phyloP scores from a whole-genome alignment of 2,329 filamentous ascomycete genomes.

The Trichoderma hamatum region DNA sequence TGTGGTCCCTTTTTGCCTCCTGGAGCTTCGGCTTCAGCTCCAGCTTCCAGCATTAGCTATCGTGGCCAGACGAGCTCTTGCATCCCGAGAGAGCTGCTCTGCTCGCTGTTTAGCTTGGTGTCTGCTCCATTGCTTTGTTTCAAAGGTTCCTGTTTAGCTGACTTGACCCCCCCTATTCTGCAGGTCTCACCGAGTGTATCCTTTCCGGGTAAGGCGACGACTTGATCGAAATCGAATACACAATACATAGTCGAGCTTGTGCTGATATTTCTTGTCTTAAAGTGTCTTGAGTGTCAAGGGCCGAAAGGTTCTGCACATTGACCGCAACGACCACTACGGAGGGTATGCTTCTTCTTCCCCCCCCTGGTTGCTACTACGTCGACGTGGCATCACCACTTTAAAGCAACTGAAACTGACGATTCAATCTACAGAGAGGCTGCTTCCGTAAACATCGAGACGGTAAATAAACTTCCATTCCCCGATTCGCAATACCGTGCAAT shows the following conservation, averaged over 20 bases:
- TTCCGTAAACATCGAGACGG: slow-evolving; percentile 93
- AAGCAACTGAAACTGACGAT: slow-evolving; percentile 34
- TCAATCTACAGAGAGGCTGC: slow-evolving; percentile 72
- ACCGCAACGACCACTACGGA: slow-evolving; percentile 98
- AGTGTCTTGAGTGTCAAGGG: slow-evolving; percentile 96
- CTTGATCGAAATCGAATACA: not conserved
- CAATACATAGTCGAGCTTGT: slow-evolving; percentile 38
- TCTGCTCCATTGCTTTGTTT: not conserved
- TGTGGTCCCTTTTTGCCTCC: not conserved
- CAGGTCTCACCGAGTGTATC: slow-evolving; percentile 97
- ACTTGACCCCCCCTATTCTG: slow-evolving; percentile 8
- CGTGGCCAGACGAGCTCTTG: not conserved
- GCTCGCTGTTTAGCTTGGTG: not conserved
- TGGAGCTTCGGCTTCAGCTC: not conserved
- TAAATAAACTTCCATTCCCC: slow-evolving; percentile 56
- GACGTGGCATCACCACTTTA: slow-evolving; percentile 11
- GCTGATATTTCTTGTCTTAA: slow-evolving; percentile 19
- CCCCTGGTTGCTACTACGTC: not conserved
- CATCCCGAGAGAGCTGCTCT: not conserved
- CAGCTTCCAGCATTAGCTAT: not conserved
- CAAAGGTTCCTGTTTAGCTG: not conserved
- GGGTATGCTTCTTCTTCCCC: slow-evolving; percentile 65
- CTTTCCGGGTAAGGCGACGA: slow-evolving; percentile 77
- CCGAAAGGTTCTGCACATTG: slow-evolving; percentile 98
- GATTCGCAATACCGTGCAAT: not conserved